Base-by-base conservation (phyloP, 139 green algal species). In the Coelastrella sp. region DNA sequence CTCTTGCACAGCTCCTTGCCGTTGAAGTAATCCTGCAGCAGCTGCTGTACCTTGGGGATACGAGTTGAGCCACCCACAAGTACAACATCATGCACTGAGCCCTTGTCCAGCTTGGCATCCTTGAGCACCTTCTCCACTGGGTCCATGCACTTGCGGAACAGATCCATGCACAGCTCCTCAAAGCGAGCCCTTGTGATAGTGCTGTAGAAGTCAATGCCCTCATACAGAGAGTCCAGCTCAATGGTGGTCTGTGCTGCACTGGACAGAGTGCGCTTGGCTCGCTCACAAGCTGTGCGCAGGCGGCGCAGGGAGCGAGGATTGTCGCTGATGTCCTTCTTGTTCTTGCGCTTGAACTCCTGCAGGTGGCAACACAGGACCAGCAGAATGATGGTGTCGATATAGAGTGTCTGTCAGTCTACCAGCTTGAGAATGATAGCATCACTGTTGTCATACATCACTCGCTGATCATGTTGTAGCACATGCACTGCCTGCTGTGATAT, bases 91-190 rank as follows among this genome's bases (percentile, higher is more conserved):
- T 99, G 92, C 17, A 99, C 92, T 4, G 75, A 45, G 67, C 53
- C 79, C 93, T 98, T 98, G 92, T 96, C 95, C 64, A 97, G 91
- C 93, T 98, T 98, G 86, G 94, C 89, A 78, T 99, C 97, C 60
- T 90, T 89, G 67, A 98, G 76, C 81, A 89, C 92, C 88, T 96
- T 98, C 92, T 99, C 97, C n/a, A 99, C 97, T 32, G 97, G 97
- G 82, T 99, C 97, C 96, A 99, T 99, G 95, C 97, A 99, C 95
- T 99, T 99, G 84, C 97, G 87, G 94, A 99, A 99, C 77, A 99
- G 86, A 92, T 99, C 97, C 96, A 99, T 99, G 95, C 94, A 95
- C 41, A 99, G 91, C 94, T 99, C 97, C 94, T 99, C 97, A 73
- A 99, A 99, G 62, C 96, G 94, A 2, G 96, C 97, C 38, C 97